phyloP scores from a whole-genome alignment of 768 basidiomycete genomes.

The Rhodotorula kratochvilovae region DNA sequence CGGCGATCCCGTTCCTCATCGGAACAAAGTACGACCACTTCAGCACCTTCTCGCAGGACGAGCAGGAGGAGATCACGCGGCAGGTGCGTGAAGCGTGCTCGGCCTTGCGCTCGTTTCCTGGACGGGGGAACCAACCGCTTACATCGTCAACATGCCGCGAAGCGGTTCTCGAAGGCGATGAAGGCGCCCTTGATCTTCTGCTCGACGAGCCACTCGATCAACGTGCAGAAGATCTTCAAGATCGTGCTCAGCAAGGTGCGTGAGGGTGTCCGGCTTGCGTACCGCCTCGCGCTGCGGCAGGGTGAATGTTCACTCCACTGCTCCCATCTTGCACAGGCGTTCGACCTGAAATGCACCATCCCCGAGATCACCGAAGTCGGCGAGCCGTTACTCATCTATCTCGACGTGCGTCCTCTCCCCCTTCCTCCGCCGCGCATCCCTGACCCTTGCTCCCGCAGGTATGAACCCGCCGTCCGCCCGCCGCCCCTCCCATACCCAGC shows the following conservation, averaged over 20 bases:
- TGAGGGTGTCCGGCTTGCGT: too few relatives aligned
- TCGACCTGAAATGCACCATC: constrained; percentile 91
- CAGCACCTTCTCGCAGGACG: constrained; percentile 88
- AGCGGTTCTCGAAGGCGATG: constrained; percentile 98
- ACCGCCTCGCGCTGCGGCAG: too few relatives aligned
- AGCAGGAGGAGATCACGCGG: constrained; percentile 99
- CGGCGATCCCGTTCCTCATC: constrained; percentile 95
- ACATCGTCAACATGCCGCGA: too few relatives aligned
- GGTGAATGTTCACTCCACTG: too few relatives aligned
- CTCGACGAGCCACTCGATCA: constrained; percentile 96
- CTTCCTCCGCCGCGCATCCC: not conserved
- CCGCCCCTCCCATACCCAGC: not conserved
- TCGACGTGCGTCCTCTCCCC: constrained; percentile 11
- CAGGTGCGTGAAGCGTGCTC: constrained; percentile 70
- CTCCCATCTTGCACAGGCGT: constrained; percentile 53
- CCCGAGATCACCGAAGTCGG: constrained; percentile 96
- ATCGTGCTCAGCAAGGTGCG: constrained; percentile 78
- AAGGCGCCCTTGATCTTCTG: constrained; percentile 99
- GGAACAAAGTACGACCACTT: constrained; percentile 99
- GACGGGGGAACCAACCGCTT: too few relatives aligned
- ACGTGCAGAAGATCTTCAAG: constrained; percentile 99
- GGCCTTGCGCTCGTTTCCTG: not conserved
- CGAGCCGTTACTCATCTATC: constrained; percentile 86
- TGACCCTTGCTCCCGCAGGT: not conserved
- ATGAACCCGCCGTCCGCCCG: not conserved